These are phyloP conservation scores for Haplosporangium sp. DNA, from an alignment of 371 early-diverging fungal genomes.

Conservation along the genomic window DNA sequence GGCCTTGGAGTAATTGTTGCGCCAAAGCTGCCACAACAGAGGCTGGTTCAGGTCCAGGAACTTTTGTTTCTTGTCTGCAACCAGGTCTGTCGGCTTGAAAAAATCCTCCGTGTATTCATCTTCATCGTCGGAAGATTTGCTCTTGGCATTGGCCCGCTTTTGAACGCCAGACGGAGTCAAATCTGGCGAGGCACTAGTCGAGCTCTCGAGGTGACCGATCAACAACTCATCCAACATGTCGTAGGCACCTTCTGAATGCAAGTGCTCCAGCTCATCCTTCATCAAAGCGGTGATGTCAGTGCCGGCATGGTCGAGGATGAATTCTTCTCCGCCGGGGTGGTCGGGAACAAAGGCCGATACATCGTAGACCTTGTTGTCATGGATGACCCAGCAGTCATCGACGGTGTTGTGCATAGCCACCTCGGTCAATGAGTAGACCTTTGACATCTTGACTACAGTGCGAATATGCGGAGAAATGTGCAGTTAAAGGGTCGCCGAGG, in stretches of 20 bases:
- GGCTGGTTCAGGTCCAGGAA: conserved; percentile 89
- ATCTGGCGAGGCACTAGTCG: neutral
- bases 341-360: conserved; percentile 82
- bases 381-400: conserved; percentile 80
- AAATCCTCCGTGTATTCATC: conserved; percentile 65
- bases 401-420: conserved; percentile 75
- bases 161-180: too few species aligned
- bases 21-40: conserved; percentile 85
- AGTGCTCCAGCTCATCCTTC: conserved; percentile 79
- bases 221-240: conserved; percentile 83
- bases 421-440: conserved; percentile 61
- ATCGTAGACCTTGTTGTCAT: conserved; percentile 85
- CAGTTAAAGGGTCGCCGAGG: too few species aligned
- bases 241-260: conserved; percentile 87
- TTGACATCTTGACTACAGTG: conserved; percentile 19
- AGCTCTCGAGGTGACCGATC: conserved; percentile 75
- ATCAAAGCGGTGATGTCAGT: conserved; percentile 78
- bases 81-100: conserved; percentile 59
- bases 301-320: conserved; percentile 81
- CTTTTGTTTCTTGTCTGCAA: conserved; percentile 66
- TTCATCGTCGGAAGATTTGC: neutral
- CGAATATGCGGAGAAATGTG: too few species aligned
- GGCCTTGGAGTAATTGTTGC: conserved; percentile 75
- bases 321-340: conserved; percentile 87
- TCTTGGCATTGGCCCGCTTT: conserved; percentile 3